Conservation (phyloP, 2,329 filamentous ascomycete genomes). For the Ascochyta clinopodiicola region DNA sequence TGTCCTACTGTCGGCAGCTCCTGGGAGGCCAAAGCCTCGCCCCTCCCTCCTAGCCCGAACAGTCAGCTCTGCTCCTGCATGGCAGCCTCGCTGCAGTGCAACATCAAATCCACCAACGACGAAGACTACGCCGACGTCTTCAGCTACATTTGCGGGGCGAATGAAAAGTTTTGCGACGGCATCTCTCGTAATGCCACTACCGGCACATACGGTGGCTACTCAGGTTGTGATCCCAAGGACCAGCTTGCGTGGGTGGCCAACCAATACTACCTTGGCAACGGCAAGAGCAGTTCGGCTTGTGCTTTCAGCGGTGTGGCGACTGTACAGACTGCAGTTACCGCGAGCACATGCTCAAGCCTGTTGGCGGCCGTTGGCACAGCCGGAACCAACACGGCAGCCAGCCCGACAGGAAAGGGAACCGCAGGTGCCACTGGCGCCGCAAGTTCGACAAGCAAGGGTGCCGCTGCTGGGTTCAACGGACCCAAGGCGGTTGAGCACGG, state of each 20-base stretch:
- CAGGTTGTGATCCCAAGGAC: slow-evolving; percentile 73
- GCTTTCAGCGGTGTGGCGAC: slow-evolving; percentile 72
- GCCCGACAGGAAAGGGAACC: slow-evolving; percentile 38
- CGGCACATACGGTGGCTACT: slow-evolving; percentile 76
- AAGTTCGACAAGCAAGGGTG: slow-evolving; percentile 30
- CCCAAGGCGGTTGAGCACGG: slow-evolving; percentile 38
- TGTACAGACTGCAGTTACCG: slow-evolving; percentile 57
- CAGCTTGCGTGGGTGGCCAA: slow-evolving; percentile 78
- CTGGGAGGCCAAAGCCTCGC: slow-evolving; percentile 73
- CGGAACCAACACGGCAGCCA: slow-evolving; percentile 60
- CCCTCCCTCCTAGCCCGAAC: slow-evolving; percentile 84
- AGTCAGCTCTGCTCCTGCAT: slow-evolving; percentile 83
- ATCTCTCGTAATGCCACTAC: slow-evolving; percentile 71
- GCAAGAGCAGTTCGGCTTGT: slow-evolving; percentile 63
- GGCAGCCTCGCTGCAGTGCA: slow-evolving; percentile 74
- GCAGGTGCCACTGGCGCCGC: slow-evolving; percentile 24
- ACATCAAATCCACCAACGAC: slow-evolving; percentile 65
- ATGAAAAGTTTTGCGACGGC: slow-evolving; percentile 65
- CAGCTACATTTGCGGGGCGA: slow-evolving; percentile 70
- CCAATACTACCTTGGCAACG: slow-evolving; percentile 67
- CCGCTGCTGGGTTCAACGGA: slow-evolving; percentile 25
- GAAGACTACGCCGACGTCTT: slow-evolving; percentile 73
- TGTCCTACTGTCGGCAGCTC: slow-evolving; percentile 71
- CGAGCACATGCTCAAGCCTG: slow-evolving; percentile 62
- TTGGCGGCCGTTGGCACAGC: slow-evolving; percentile 68